Percentiles rank a stretch among this genome's conserved stretches.
Conservation (phyloP, 306 rosid genomes). For the Rubus idaeus region DNA sequence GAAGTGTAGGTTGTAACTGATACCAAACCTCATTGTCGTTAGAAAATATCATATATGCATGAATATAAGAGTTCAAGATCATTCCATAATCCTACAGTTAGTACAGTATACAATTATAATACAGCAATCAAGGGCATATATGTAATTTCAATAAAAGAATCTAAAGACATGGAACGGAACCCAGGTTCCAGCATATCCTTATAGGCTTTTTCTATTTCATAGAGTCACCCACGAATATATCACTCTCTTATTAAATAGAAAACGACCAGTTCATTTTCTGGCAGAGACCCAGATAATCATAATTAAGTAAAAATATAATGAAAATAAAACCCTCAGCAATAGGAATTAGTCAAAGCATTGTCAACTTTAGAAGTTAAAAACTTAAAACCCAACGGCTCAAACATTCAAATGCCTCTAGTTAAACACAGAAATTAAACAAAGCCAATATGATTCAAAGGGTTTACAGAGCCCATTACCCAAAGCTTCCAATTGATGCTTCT, state of each 20-base stretch:
- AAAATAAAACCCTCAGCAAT: background rate
- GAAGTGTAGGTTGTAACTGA: no score
- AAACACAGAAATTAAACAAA: background rate
- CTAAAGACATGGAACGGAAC: constrained; percentile 11
- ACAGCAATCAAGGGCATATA: constrained; percentile 31
- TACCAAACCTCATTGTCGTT: background rate
- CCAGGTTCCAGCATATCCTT: constrained; percentile 23
- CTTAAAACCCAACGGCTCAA: background rate
- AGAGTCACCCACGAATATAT: constrained; percentile 7
- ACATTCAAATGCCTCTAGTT: background rate
- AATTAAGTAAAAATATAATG: background rate
- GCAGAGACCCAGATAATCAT: background rate
- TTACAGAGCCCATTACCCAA: constrained; percentile 34
- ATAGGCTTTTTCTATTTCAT: background rate
- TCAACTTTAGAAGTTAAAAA: background rate
- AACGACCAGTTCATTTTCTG: background rate
- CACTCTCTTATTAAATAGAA: constrained; percentile 16
- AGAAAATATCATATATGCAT: background rate
- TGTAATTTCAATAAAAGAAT: constrained; percentile 31
- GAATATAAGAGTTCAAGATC: constrained; percentile 4
- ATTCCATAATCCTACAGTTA: constrained; percentile 1
- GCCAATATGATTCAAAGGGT: background rate
- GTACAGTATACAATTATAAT: constrained; percentile 14
- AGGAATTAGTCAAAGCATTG: constrained; percentile 12
- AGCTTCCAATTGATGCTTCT: constrained; percentile 44